Evolutionary conservation across 2,329 filamentous ascomycete species (phyloP).

Genomic region (Boeremia exigua): DNA sequence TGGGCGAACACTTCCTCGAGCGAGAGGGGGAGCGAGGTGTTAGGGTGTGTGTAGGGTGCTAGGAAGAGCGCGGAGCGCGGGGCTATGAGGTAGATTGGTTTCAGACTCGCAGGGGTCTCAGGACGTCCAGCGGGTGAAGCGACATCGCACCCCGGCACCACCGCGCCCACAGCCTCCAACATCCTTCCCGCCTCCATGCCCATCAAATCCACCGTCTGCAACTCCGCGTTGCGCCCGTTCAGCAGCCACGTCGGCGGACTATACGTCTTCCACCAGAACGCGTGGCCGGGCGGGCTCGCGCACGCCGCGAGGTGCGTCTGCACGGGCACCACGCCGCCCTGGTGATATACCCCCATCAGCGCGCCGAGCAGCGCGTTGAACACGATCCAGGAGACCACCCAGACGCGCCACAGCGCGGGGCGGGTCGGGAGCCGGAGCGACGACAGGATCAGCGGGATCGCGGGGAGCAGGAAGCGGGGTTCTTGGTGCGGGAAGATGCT

Average conservation of each 20-base stretch:
- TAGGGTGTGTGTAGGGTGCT: slow-evolving; percentile 57
- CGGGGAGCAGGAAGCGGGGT: slow-evolving; percentile 77
- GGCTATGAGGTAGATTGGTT: slow-evolving; percentile 68
- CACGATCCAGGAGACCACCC: slow-evolving; percentile 68
- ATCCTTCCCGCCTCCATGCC: slow-evolving; percentile 68
- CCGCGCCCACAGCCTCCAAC: slow-evolving; percentile 63
- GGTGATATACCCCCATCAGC: slow-evolving; percentile 82
- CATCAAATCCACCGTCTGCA: slow-evolving; percentile 77
- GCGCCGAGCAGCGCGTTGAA: slow-evolving; percentile 74
- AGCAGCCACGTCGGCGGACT: slow-evolving; percentile 81
- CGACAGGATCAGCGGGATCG: slow-evolving; percentile 77
- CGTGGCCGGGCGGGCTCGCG: slow-evolving; percentile 67
- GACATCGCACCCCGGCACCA: no score
- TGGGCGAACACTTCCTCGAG: slow-evolving; percentile 76
- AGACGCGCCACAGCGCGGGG: slow-evolving; percentile 53
- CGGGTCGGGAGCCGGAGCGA: slow-evolving; percentile 69
- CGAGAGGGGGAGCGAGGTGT: slow-evolving; percentile 54
- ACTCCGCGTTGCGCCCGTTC: slow-evolving; percentile 74
- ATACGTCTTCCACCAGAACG: slow-evolving; percentile 87
- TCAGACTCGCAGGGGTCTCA: no score
- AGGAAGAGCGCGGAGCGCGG: slow-evolving; percentile 75
- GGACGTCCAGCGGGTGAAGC: no score
- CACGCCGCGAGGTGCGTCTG: slow-evolving; percentile 77
- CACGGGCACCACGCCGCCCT: slow-evolving; percentile 77
- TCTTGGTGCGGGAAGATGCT: slow-evolving; percentile 82